Conservation (phyloP, 2,329 filamentous ascomycete species). For the Cytospora piceae region DNA sequence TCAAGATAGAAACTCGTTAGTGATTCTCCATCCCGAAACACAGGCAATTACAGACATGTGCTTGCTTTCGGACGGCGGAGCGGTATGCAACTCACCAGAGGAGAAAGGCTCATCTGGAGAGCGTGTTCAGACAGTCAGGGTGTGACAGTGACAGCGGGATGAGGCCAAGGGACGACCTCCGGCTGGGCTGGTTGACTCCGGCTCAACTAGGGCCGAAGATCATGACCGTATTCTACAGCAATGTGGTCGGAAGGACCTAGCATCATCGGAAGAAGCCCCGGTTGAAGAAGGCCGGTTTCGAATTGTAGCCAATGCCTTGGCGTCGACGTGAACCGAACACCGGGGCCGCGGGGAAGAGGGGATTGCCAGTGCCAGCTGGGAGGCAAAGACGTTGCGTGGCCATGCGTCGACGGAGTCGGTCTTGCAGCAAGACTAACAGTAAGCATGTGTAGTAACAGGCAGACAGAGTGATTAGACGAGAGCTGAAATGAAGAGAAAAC, state of each 20-base stretch:
- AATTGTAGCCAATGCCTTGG: neutral
- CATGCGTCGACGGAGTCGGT: constrained; percentile 15
- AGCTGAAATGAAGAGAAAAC: neutral
- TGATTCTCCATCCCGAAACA: neutral
- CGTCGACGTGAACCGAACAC: constrained; percentile 8
- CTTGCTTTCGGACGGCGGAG: constrained; percentile 3
- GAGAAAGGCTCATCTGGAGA: neutral
- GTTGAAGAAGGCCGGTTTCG: constrained; percentile 3
- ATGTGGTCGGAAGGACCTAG: neutral
- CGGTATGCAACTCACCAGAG: constrained; percentile 7
- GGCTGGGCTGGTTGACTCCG: constrained; percentile 17
- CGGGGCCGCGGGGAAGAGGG: constrained; percentile 8
- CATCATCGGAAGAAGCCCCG: constrained; percentile 17
- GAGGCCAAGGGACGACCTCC: constrained; percentile 5
- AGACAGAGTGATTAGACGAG: neutral
- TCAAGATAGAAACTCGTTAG: constrained; percentile 12
- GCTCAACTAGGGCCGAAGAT: constrained; percentile 21
- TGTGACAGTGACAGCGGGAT: neutral
- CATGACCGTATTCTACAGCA: constrained; percentile 12
- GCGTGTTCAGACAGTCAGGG: no score
- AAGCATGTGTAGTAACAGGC: neutral
- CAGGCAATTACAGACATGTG: neutral
- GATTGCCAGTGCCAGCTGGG: neutral
- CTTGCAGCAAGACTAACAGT: constrained; percentile 6
- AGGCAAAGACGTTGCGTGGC: constrained; percentile 14